A percentile compares a stretch with the other conserved stretches of the same genome.
Evolutionary conservation across 1,139 yeast species (phyloP).

Genomic region (Yamadazyma atmosphaerica): DNA sequence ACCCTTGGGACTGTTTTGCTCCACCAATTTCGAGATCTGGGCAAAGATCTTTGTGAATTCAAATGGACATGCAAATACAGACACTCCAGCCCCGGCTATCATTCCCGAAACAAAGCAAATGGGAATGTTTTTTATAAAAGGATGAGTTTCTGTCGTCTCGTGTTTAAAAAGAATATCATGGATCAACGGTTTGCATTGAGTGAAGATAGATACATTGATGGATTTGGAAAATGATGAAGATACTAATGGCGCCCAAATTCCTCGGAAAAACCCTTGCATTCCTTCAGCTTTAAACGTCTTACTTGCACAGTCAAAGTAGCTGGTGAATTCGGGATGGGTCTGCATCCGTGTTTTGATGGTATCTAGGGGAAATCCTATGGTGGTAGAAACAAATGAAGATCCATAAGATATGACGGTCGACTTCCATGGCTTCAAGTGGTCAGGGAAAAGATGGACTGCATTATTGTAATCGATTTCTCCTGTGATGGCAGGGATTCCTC

Average conservation of each 20-base stretch:
- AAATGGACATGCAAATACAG: constrained; percentile 78
- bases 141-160: constrained; percentile 22
- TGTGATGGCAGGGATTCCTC: constrained; percentile 44
- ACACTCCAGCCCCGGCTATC: constrained; percentile 64
- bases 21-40: constrained; percentile 60
- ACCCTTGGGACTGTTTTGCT: constrained; percentile 14
- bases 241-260: constrained; percentile 69
- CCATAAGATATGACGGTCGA: constrained; percentile 61
- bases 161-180: constrained; percentile 29
- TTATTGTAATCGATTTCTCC: constrained; percentile 36
- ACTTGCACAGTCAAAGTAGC: constrained; percentile 58
- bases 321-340: constrained; percentile 60
- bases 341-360: constrained; percentile 85
- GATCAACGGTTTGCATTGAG: constrained; percentile 53
- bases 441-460: constrained; percentile 53
- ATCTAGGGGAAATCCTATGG: constrained; percentile 82
- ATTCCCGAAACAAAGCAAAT: constrained; percentile 67
- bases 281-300: constrained; percentile 67
- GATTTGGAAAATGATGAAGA: constrained; percentile 69
- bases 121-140: constrained; percentile 58
- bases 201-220: constrained; percentile 64
- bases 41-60: constrained; percentile 83
- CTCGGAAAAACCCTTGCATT: constrained; percentile 69
- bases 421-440: constrained; percentile 51
- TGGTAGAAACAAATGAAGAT: constrained; percentile 66